Base-by-base conservation (phyloP, 176 grass and related monocot species). In the Neostapfia colusana region DNA sequence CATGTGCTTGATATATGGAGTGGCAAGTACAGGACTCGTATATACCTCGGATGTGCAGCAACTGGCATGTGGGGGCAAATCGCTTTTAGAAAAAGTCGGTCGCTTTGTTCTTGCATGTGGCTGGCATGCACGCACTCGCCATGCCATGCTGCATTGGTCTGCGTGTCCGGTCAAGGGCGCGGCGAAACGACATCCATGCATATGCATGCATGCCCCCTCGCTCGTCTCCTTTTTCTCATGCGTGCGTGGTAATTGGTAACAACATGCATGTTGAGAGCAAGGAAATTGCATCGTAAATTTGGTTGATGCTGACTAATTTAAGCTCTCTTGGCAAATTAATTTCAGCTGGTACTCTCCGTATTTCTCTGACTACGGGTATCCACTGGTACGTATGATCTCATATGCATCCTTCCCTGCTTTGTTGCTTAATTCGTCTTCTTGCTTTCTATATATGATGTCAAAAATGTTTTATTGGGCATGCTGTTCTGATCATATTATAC, bases 291-390 rank as follows among this genome's bases (percentile, higher is more conserved):
- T 40, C 21, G 24, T 73, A 20, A 31, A 43, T 41, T 37, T 74
- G 36, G 6, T 17, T 73, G n/a, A n/a, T n/a, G 13, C 14, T 34
- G 37, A 42, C 23, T 0, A n/a, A n/a, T n/a, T 37, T 36, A n/a
- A 1, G 7, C 15, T 41, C 10, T 16, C 15, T 18, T 74, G 27
- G 18, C 0, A 40, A 61, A 54, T 63, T 62, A 43, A 83, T 49
- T 84, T n/a, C 76, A 88, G 86, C n/a, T n/a, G n/a, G 64, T 88
- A 88, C 40, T 40, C 76, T 7, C 81, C 86, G 3, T 88, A 80
- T 31, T 80, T 80, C 63, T 75, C 81, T 39, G 81, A 88, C 39
- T 80, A 84, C 45, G 23, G 70, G 44, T 88, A 75, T 2, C 81
- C 75, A 0, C 70, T 83, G 86, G 85, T 88, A 86, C 26, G 13